Percentiles rank a stretch among this genome's conserved stretches.
Conservation (phyloP, 352 stramenopile species). For the Globisporangium paroecandrum region DNA sequence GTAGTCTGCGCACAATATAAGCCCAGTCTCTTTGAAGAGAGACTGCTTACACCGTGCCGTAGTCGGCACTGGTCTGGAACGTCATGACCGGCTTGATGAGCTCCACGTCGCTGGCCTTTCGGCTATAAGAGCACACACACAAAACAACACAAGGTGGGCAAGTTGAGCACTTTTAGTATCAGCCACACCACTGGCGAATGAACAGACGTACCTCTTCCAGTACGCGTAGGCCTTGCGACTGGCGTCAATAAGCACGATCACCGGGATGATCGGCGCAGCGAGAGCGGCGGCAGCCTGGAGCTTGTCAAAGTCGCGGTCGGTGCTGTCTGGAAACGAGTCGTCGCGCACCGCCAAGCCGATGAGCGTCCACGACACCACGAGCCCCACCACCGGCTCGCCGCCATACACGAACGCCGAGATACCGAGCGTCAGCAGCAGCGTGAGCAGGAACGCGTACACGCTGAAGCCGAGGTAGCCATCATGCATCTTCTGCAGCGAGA, state of each 20-base stretch:
- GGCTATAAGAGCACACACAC: conserved; percentile 3
- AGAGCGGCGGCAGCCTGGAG: conserved; percentile 43
- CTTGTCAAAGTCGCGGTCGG: conserved; percentile 42
- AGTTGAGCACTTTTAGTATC: conserved; percentile 2
- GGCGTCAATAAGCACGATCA: conserved; percentile 40
- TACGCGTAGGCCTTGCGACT: conserved; percentile 42
- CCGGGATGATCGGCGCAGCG: conserved; percentile 41
- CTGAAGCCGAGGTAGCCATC: conserved; percentile 40
- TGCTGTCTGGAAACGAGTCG: conserved; percentile 33
- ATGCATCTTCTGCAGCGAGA: conserved; percentile 49
- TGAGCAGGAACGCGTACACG: conserved; percentile 42
- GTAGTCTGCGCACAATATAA: not conserved
- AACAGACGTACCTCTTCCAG: conserved; percentile 40
- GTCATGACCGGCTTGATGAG: conserved; percentile 49
- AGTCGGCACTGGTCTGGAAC: conserved; percentile 48
- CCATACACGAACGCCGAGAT: conserved; percentile 49
- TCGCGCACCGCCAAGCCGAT: conserved; percentile 39
- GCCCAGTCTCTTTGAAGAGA: not conserved
- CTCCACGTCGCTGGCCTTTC: conserved; percentile 32
- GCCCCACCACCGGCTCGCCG: conserved; percentile 41
- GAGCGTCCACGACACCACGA: conserved; percentile 46
- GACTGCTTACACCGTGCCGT: conserved; percentile 40
- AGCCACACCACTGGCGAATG: not conserved
- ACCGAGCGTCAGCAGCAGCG: conserved; percentile 37
- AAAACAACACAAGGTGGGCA: not conserved